Conservation (phyloP, 805 yeast species). For the Schwanniomyces yamadae region DNA sequence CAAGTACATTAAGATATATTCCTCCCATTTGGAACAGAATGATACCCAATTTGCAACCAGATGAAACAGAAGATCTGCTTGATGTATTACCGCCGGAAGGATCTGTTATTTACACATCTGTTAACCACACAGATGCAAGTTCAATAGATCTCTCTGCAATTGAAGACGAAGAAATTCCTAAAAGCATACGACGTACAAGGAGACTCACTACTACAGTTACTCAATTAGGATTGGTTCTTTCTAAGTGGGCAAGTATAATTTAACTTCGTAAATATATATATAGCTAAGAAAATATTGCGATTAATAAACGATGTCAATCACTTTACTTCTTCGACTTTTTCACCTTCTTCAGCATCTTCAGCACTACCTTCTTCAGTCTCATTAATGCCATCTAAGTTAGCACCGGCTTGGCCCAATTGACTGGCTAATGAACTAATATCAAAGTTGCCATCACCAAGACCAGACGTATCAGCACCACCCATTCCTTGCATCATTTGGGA, state of each 20-base stretch:
- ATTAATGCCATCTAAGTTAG: constrained; percentile 13
- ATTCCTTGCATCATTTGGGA: constrained; percentile 27
- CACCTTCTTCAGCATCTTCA: constrained; percentile 22
- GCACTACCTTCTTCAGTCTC: constrained; percentile 25
- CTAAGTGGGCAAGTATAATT: constrained; percentile 11
- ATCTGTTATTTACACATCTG: too few species aligned
- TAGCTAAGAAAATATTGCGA: not conserved
- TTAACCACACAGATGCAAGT: not conserved
- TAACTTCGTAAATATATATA: not conserved
- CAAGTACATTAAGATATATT: not conserved
- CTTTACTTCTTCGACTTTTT: constrained; percentile 17
- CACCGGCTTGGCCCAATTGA: constrained; percentile 43
- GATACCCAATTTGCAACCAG: constrained; percentile 5
- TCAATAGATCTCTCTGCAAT: too few species aligned
- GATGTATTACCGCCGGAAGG: too few species aligned
- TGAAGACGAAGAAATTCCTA: too few species aligned
- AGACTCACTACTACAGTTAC: not conserved
- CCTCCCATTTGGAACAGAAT: constrained; percentile 4
- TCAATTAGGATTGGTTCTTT: constrained; percentile 10
- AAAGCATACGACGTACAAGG: not conserved
- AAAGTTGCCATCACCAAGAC: constrained; percentile 26
- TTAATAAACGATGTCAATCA: constrained; percentile 2
- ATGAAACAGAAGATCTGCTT: too few species aligned
- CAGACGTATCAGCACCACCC: constrained; percentile 47
- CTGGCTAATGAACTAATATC: constrained; percentile 41